These are phyloP conservation scores for Deuterostichococcus epilithicus DNA, from an alignment of 139 green algal species.

Conservation along the genomic window DNA sequence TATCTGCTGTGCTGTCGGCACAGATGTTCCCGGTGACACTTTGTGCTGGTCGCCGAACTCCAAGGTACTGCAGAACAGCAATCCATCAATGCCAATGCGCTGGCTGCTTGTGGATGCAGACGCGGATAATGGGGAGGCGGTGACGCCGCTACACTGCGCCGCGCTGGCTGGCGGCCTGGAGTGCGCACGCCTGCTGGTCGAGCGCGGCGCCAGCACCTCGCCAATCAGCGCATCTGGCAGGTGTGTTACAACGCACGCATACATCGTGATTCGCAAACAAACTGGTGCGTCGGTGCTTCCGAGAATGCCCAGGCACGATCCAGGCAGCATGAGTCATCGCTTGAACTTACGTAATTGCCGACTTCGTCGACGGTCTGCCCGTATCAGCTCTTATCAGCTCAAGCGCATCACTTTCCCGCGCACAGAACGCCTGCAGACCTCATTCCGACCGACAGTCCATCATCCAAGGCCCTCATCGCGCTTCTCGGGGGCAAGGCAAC, in stretches of 20 bases:
- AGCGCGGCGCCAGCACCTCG: conserved; percentile 13
- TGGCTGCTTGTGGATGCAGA: conserved; percentile 5
- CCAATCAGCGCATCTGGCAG: conserved; percentile 8
- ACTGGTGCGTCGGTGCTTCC: neutral
- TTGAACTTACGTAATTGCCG: neutral
- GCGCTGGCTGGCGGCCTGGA: conserved; percentile 28
- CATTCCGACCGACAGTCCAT: neutral
- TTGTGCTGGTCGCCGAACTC: too few relatives aligned
- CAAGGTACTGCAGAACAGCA: too few relatives aligned
- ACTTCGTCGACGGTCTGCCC: too few relatives aligned
- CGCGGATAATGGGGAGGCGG: conserved; percentile 13
- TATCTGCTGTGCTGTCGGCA: too few relatives aligned
- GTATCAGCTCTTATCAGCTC: too few relatives aligned
- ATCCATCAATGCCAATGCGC: too few relatives aligned
- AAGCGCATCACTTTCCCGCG: too few relatives aligned
- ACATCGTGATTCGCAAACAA: neutral
- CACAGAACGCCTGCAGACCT: neutral
- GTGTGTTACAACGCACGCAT: neutral
- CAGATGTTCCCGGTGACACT: too few relatives aligned
- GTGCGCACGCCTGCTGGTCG: conserved; percentile 39
- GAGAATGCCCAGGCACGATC: neutral
- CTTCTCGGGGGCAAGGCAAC: neutral
- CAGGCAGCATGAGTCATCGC: neutral
- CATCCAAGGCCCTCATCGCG: neutral
- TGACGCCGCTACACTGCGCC: conserved; percentile 42